A percentile compares a stretch with the other conserved stretches of the same genome.
Evolutionary conservation across 805 yeast genomes (phyloP).

Genomic region (Nakazawaea anatomiae): DNA sequence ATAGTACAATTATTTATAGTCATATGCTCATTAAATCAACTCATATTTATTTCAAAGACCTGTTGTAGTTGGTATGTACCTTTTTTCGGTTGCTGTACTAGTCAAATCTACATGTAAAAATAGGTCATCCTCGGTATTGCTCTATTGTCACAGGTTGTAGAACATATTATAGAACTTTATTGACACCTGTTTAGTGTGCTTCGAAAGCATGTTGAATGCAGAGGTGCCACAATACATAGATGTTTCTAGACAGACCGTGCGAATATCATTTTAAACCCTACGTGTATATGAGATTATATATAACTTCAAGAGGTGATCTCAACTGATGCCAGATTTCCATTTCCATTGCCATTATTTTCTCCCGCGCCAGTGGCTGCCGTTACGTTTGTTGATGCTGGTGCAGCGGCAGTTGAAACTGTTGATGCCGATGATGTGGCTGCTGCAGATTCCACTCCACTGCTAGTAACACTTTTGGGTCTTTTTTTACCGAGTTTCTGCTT

Average conservation of each 20-base stretch:
- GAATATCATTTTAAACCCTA: background rate
- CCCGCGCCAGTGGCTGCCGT: background rate
- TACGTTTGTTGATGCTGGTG: background rate
- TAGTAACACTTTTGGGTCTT: slow-evolving; percentile 17
- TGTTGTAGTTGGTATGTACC: too few relatives aligned
- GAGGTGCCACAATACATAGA: too few relatives aligned
- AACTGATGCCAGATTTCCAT: background rate
- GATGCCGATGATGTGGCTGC: background rate
- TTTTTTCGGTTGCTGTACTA: too few relatives aligned
- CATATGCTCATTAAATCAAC: background rate
- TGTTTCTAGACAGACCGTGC: too few relatives aligned
- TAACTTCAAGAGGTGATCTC: background rate
- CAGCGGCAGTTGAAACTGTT: background rate
- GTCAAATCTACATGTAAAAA: too few relatives aligned
- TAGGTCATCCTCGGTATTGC: too few relatives aligned
- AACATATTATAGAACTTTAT: too few relatives aligned
- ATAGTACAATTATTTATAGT: too few relatives aligned
- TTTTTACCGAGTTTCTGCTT: slow-evolving; percentile 26
- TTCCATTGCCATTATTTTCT: background rate
- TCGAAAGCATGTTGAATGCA: too few relatives aligned
- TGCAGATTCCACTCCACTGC: background rate
- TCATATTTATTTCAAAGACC: background rate
- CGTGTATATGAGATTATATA: background rate
- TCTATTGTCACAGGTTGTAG: too few relatives aligned
- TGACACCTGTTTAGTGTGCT: too few relatives aligned